Base-by-base conservation (phyloP, 305 asterid genomes). In the Rubia peregrina region DNA sequence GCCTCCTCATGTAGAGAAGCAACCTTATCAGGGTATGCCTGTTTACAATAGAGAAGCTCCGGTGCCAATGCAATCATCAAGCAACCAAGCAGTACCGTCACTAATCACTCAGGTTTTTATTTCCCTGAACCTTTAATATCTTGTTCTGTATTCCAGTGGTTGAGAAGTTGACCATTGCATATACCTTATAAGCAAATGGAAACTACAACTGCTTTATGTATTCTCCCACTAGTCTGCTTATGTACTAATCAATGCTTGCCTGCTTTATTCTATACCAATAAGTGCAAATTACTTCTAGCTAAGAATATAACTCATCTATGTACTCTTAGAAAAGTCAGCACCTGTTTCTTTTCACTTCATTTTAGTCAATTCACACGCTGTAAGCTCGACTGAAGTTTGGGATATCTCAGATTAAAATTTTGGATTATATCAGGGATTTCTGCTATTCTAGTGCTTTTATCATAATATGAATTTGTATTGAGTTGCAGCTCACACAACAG, bases 11-110 rank as follows among this genome's bases (percentile, higher is more conserved):
- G 67, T 76, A 44, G 98, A 90, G 68, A 92, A 84, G 73, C 95
- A 81, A 73, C 85, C 89, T 71, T 97, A 92, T 85, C 96, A 89
- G 68, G 98, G 98, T 44, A 86, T 92, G 81, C 89, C 98, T 74
- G 88, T 91, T 55, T 90, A 90, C 74, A 96, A 96, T 72, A 89
- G 96, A 78, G 98, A 92, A 67, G 85, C 94, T 57, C 83, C 84
- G 38, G 75, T 84, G 83, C 79, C 85, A 65, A 81, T 81, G 69
- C 98, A 83, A 69, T 84, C 89, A 69, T 84, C 98, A 65, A 77
- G 72, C 75, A 78, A 76, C 77, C 96, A 85, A 79, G 78, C 96
- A 16, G 87, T 87, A 43, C 83, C 87, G 48, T 90, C 96, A 24
- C 74, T 87, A 57, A 81, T 90, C 80, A 90, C 98, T 83, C 98